phyloP scores from a whole-genome alignment of 768 basidiomycete species.

The Agrocybe pediades region DNA sequence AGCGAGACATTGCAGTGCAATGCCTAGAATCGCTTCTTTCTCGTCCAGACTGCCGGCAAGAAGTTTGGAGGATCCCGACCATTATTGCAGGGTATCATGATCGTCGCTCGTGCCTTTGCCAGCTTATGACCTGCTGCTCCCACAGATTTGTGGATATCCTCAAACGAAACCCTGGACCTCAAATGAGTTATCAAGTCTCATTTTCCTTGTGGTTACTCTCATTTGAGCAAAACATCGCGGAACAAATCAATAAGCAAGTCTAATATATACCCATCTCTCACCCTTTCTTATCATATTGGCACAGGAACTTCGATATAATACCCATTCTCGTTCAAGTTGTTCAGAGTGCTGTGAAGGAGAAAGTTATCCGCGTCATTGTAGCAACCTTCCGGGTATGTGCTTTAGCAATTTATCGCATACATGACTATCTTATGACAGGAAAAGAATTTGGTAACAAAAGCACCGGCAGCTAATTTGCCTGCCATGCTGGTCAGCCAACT shows the following conservation, averaged over 20 bases:
- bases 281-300: neutral
- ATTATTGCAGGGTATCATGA: slow-evolving; percentile 66
- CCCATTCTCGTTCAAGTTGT: slow-evolving; percentile 83
- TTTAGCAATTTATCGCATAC: neutral
- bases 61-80: slow-evolving; percentile 75
- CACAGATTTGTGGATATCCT: slow-evolving; percentile 81
- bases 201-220: slow-evolving; percentile 95
- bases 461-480: slow-evolving; percentile 85
- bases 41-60: slow-evolving; percentile 75
- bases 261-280: neutral
- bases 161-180: slow-evolving; percentile 79
- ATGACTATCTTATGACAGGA: neutral
- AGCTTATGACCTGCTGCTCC: neutral
- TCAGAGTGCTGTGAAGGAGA: slow-evolving; percentile 92
- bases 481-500: slow-evolving; percentile 90
- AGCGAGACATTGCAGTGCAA: slow-evolving; percentile 89
- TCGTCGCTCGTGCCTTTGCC: neutral
- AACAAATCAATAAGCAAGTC: slow-evolving; percentile 82
- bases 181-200: slow-evolving; percentile 93
- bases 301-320: slow-evolving; percentile 87
- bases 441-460: slow-evolving; percentile 89
- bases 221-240: slow-evolving; percentile 84
- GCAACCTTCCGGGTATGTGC: slow-evolving; percentile 85
- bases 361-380: slow-evolving; percentile 90
- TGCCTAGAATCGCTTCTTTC: slow-evolving; percentile 85